These are phyloP conservation scores for Monosporascus ibericus DNA, from an alignment of 2,329 filamentous ascomycete genomes.

Conservation along the genomic window DNA sequence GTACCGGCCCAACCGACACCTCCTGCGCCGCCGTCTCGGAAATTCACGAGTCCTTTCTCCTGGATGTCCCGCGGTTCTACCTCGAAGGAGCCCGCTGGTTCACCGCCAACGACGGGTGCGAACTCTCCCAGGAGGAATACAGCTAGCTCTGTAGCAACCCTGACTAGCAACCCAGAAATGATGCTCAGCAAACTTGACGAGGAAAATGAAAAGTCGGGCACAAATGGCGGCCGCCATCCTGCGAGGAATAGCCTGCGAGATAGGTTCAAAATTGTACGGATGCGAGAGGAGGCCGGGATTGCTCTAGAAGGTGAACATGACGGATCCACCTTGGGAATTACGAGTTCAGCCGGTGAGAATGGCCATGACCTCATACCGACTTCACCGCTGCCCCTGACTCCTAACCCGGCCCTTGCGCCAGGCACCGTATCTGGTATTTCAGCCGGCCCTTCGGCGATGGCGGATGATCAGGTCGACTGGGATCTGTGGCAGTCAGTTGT, in stretches of 20 bases:
- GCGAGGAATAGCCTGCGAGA: slow-evolving; percentile 64
- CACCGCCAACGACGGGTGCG: slow-evolving; percentile 39
- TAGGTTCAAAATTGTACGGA: slow-evolving; percentile 69
- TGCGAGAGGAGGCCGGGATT: slow-evolving; percentile 66
- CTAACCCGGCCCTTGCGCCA: slow-evolving; percentile 69
- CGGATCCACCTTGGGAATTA: slow-evolving; percentile 19
- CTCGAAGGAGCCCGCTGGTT: slow-evolving; percentile 45
- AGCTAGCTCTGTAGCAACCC: slow-evolving; percentile 69
- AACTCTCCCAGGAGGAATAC: slow-evolving; percentile 63
- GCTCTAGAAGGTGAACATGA: slow-evolving; percentile 47
- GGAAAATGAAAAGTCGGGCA: slow-evolving; percentile 46
- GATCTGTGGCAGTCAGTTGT: slow-evolving; percentile 96
- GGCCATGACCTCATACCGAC: slow-evolving; percentile 23
- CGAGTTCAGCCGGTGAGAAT: slow-evolving; percentile 20
- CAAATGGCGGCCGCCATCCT: slow-evolving; percentile 38
- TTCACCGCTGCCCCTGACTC: slow-evolving; percentile 53
- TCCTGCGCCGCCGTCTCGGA: slow-evolving; percentile 47
- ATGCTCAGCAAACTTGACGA: slow-evolving; percentile 73
- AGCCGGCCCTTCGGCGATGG: slow-evolving; percentile 64
- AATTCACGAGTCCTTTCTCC: slow-evolving; percentile 81
- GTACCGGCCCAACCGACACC: slow-evolving; percentile 29
- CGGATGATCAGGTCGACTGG: slow-evolving; percentile 85
- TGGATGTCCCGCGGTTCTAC: slow-evolving; percentile 70
- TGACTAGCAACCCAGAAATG: slow-evolving; percentile 76
- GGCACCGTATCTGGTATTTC: slow-evolving; percentile 81